phyloP scores from a whole-genome alignment of 768 basidiomycete genomes.

The Hericium rajendrae region DNA sequence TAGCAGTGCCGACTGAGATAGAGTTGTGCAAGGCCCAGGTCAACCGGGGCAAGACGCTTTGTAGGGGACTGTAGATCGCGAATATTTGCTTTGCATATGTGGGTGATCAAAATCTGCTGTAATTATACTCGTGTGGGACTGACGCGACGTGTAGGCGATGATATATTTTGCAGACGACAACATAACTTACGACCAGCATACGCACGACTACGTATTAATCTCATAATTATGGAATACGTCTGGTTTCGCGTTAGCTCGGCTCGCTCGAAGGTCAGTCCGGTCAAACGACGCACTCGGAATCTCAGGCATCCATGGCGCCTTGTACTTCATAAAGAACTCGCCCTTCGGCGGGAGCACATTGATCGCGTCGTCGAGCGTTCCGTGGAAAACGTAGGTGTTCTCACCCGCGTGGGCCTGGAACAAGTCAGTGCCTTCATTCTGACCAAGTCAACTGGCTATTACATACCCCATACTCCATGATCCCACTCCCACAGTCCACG shows the following conservation, averaged over 20 bases:
- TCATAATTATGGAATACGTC: neutral
- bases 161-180: too few relatives aligned
- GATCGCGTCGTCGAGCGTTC: conserved; percentile 12
- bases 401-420: neutral
- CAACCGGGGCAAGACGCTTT: conserved; percentile 58
- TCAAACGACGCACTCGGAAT: conserved; percentile 12
- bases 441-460: neutral
- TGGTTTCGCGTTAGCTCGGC: neutral
- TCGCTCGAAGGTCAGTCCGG: neutral
- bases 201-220: neutral
- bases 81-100: neutral
- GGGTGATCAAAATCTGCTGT: too few relatives aligned
- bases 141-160: too few relatives aligned
- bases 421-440: neutral
- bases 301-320: conserved; percentile 13
- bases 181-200: neutral
- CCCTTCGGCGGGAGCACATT: conserved; percentile 14
- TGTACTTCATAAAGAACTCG: conserved; percentile 16
- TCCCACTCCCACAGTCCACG: conserved; percentile 9
- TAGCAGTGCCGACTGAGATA: conserved; percentile 69
- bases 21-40: conserved; percentile 69
- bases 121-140: too few relatives aligned
- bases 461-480: conserved; percentile 16
- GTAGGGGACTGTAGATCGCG: conserved; percentile 30
- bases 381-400: conserved; percentile 9